Conservation (phyloP, 805 yeast genomes). For the Schwanniomyces vanrijiae region DNA sequence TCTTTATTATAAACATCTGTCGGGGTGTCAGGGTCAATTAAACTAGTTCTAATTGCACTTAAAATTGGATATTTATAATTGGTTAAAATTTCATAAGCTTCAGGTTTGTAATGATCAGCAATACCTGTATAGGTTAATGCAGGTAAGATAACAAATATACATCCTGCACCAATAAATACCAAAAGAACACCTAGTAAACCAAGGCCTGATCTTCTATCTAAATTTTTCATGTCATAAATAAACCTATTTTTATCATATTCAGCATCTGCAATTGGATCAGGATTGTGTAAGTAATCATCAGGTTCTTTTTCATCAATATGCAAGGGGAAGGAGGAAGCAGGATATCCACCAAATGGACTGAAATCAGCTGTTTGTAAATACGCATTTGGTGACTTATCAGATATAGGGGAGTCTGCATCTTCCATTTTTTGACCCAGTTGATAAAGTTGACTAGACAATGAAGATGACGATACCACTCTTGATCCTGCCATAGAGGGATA, state of each 20-base stretch:
- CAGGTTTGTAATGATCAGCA: constrained; percentile 26
- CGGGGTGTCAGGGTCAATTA: constrained; percentile 77
- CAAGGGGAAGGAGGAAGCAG: constrained; percentile 88
- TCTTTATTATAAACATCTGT: constrained; percentile 44
- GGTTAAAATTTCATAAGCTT: constrained; percentile 46
- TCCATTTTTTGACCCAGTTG: constrained; percentile 4
- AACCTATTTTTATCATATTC: constrained; percentile 73
- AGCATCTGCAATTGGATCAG: constrained; percentile 93
- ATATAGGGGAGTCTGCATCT: constrained; percentile 20
- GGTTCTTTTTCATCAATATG: constrained; percentile 91
- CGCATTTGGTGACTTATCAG: constrained; percentile 24
- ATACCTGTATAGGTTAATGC: constrained; percentile 81
- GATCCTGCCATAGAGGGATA: constrained; percentile 65
- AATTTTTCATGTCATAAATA: constrained; percentile 58
- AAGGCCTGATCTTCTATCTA: constrained; percentile 62
- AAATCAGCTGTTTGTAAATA: constrained; percentile 56
- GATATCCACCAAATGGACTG: constrained; percentile 96
- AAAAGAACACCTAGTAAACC: constrained; percentile 62
- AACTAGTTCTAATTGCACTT: constrained; percentile 54
- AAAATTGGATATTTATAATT: constrained; percentile 57
- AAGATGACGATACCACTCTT: constrained; percentile 53
- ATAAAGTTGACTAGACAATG: constrained; percentile 22
- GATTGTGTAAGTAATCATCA: constrained; percentile 94
- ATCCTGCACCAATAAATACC: constrained; percentile 59
- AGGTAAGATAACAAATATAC: constrained; percentile 78